These are phyloP conservation scores for Sclerotinia minor DNA, from an alignment of 2,329 filamentous ascomycete genomes.

Conservation along the genomic window DNA sequence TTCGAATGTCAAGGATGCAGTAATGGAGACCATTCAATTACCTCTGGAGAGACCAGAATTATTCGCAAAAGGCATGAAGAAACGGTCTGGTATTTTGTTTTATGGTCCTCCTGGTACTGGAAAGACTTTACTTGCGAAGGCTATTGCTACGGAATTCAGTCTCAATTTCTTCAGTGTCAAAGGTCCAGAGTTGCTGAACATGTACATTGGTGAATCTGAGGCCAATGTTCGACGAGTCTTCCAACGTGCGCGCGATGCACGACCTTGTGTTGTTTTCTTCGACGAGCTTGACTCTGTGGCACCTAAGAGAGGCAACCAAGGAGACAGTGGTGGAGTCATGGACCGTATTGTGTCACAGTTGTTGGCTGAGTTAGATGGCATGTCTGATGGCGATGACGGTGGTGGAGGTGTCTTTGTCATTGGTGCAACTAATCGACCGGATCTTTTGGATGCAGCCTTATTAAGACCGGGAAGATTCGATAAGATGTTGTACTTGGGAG, in stretches of 20 bases:
- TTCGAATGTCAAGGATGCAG: slow-evolving; percentile 92
- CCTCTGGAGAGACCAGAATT: slow-evolving; percentile 88
- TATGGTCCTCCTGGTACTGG: slow-evolving; percentile 90
- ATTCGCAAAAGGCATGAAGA: slow-evolving; percentile 97
- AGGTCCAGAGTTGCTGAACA: slow-evolving; percentile 86
- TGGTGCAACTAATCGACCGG: slow-evolving; percentile 91
- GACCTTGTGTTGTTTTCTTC: slow-evolving; percentile 90
- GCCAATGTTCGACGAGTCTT: slow-evolving; percentile 89
- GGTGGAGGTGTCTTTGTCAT: slow-evolving; percentile 91
- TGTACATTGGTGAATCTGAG: slow-evolving; percentile 95
- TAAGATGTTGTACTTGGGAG: slow-evolving; percentile 96
- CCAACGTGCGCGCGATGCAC: slow-evolving; percentile 79
- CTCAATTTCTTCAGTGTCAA: slow-evolving; percentile 95
- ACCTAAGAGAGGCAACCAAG: slow-evolving; percentile 94
- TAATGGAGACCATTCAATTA: slow-evolving; percentile 93
- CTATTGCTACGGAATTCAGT: slow-evolving; percentile 89
- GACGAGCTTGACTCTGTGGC: slow-evolving; percentile 92
- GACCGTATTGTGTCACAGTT: slow-evolving; percentile 95
- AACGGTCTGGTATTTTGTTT: slow-evolving; percentile 89
- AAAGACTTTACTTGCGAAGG: slow-evolving; percentile 90
- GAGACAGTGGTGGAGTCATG: slow-evolving; percentile 97
- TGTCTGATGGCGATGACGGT: slow-evolving; percentile 87
- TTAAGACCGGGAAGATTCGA: slow-evolving; percentile 90
- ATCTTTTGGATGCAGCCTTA: slow-evolving; percentile 86
- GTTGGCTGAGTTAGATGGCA: slow-evolving; percentile 92